A percentile compares a stretch with the other conserved stretches of the same genome.
phyloP scores from a whole-genome alignment of 257 asterid species.

The Craterostigma plantagineum region DNA sequence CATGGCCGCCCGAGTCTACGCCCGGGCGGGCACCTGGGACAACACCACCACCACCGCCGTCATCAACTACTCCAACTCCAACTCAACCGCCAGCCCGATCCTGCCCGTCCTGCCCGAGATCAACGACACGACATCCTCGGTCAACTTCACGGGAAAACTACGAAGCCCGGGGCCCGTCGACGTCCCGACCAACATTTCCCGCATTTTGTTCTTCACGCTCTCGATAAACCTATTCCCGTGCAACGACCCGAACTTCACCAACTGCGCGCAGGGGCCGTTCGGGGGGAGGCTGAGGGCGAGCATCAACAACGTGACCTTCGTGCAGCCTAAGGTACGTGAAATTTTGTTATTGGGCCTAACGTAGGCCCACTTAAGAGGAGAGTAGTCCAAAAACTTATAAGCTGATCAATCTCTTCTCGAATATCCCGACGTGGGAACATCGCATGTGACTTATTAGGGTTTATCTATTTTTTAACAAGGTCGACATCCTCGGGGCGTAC shows the following conservation, averaged over 20 bases:
- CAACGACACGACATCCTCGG: constrained; percentile 19
- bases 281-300: constrained; percentile 31
- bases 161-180: constrained; percentile 18
- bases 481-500: constrained; percentile 19
- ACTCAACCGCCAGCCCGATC: too few relatives aligned
- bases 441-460: too few relatives aligned
- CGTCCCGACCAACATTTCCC: constrained; percentile 27
- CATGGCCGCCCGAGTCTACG: constrained; percentile 40
- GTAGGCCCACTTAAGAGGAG: too few relatives aligned
- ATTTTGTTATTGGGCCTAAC: too few relatives aligned
- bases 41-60: constrained; percentile 44
- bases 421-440: too few relatives aligned
- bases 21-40: constrained; percentile 9
- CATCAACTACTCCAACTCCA: constrained; percentile 12
- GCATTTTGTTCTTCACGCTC: constrained; percentile 18
- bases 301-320: constrained; percentile 41
- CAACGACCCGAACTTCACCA: constrained; percentile 9
- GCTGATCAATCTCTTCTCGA: too few relatives aligned
- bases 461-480: too few relatives aligned
- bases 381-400: too few relatives aligned
- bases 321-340: constrained; percentile 14
- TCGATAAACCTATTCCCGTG: constrained; percentile 25
- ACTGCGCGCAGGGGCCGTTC: constrained; percentile 14
- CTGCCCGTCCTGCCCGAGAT: constrained; percentile 24
- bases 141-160: constrained; percentile 23